Evolutionary conservation across 495 filamentous ascomycete species (phyloP).

Genomic region (Penicillium lagena): DNA sequence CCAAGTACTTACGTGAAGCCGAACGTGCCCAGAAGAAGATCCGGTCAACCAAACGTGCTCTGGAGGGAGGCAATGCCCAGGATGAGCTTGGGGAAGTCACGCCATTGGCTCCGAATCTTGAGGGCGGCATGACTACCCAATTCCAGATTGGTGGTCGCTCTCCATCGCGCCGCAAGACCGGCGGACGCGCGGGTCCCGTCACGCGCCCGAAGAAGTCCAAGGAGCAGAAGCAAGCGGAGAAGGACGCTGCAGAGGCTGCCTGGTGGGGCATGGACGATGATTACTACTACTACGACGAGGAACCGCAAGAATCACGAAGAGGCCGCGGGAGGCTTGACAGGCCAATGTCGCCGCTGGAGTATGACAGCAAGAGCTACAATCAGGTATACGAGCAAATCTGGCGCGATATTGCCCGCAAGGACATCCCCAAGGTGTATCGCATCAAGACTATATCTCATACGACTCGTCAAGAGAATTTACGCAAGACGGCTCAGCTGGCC

Average conservation of each 20-base stretch:
- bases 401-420: conserved; percentile 89
- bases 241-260: conserved; percentile 84
- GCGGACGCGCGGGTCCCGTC: conserved; percentile 49
- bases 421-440: conserved; percentile 84
- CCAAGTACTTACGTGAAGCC: conserved; percentile 71
- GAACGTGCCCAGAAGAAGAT: conserved; percentile 84
- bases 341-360: conserved; percentile 46
- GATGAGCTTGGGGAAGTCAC: conserved; percentile 73
- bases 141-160: conserved; percentile 65
- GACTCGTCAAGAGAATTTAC: conserved; percentile 83
- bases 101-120: conserved; percentile 71
- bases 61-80: conserved; percentile 76
- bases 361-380: conserved; percentile 86
- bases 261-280: conserved; percentile 82
- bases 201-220: conserved; percentile 78
- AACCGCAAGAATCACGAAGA: too few relatives aligned
- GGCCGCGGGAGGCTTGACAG: conserved; percentile 54
- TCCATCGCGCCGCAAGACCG: conserved; percentile 59
- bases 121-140: conserved; percentile 80
- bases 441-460: conserved; percentile 75
- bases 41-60: conserved; percentile 69
- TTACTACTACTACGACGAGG: conserved; percentile 37
- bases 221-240: conserved; percentile 94
- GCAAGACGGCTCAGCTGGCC: conserved; percentile 95
- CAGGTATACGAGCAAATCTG: conserved; percentile 98